phyloP scores from a whole-genome alignment of 768 basidiomycete species.

The Macrolepiota dolichaula region DNA sequence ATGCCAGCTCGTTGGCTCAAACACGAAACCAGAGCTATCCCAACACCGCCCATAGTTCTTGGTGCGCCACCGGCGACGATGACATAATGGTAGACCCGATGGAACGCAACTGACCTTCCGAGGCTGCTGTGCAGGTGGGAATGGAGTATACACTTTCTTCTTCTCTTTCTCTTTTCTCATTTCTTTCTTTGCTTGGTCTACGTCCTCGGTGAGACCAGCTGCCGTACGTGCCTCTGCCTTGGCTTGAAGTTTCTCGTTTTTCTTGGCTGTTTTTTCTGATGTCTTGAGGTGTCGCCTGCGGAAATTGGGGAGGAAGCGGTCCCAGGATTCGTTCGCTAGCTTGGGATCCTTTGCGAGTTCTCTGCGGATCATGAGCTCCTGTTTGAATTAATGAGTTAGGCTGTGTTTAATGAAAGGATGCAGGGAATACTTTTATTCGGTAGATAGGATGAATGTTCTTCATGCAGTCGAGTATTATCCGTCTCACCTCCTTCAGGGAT shows the following conservation, averaged over 20 bases:
- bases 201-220: constrained; percentile 51
- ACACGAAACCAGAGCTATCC: not conserved
- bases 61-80: not conserved
- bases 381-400: not conserved
- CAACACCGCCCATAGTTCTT: not conserved
- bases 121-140: constrained; percentile 92
- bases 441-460: constrained; percentile 99
- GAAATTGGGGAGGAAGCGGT: constrained; percentile 96
- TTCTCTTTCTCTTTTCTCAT: constrained; percentile 42
- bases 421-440: constrained; percentile 76
- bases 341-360: constrained; percentile 98
- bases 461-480: constrained; percentile 99
- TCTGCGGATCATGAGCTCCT: constrained; percentile 98
- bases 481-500: constrained; percentile 90
- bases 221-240: constrained; percentile 64
- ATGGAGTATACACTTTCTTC: constrained; percentile 97
- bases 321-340: constrained; percentile 91
- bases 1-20: not conserved
- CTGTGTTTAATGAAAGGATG: not conserved
- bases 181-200: constrained; percentile 29
- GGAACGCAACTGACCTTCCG: constrained; percentile 61
- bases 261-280: constrained; percentile 89
- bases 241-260: constrained; percentile 66
- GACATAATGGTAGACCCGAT: not conserved
- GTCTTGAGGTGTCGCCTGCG: constrained; percentile 90